These are phyloP conservation scores for Acacia pycnantha DNA, from an alignment of 331 rosid species.

Conservation along the genomic window DNA sequence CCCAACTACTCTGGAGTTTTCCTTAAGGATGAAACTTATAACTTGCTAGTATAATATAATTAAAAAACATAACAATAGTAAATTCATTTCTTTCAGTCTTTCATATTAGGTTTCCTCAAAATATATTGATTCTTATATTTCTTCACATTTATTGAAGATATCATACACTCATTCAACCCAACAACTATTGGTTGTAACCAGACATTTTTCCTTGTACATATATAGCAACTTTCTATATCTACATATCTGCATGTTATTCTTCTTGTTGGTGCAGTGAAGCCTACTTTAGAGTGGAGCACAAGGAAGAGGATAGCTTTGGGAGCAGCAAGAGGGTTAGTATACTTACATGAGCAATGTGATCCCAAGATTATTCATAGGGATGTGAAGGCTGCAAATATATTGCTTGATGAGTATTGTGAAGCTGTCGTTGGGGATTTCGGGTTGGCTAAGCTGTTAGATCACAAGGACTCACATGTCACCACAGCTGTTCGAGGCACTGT, in stretches of 20 bases:
- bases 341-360: conserved; percentile 96
- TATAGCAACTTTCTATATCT: neutral
- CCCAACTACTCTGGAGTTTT: too few relatives aligned
- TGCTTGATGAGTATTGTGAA: conserved; percentile 86
- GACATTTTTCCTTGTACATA: neutral
- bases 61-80: neutral
- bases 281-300: conserved; percentile 76
- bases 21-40: neutral
- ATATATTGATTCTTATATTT: too few relatives aligned
- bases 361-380: conserved; percentile 98
- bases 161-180: neutral
- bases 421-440: conserved; percentile 98
- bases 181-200: neutral
- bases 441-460: conserved; percentile 88
- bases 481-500: conserved; percentile 98
- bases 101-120: neutral
- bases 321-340: conserved; percentile 85
- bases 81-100: neutral
- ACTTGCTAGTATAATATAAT: too few relatives aligned
- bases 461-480: conserved; percentile 89
- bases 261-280: conserved; percentile 58
- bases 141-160: neutral
- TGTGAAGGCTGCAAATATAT: conserved; percentile 94
- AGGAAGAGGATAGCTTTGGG: conserved; percentile 94
- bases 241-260: neutral